A percentile compares a stretch with the other conserved stretches of the same genome.
Evolutionary conservation across 345 rosid species (phyloP).

Genomic region (Eucalyptus marginata): DNA sequence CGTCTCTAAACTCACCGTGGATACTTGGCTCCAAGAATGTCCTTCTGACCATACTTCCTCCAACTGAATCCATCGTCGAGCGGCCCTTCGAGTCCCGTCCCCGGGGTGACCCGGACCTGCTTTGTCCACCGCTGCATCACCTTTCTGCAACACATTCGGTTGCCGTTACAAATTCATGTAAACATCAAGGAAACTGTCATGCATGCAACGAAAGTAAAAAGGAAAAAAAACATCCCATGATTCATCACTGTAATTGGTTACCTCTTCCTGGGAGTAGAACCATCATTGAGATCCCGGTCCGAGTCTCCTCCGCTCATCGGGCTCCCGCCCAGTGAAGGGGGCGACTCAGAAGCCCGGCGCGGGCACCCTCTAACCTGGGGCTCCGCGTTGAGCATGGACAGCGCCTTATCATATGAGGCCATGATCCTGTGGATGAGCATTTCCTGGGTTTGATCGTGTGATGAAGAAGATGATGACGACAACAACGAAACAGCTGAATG

Average conservation of each 20-base stretch:
- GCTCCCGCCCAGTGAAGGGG: slow-evolving; percentile 33
- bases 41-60: slow-evolving; percentile 96
- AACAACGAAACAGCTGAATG: slow-evolving; percentile 18
- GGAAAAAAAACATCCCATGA: background rate
- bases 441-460: slow-evolving; percentile 30
- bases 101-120: slow-evolving; percentile 42
- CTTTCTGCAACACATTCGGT: slow-evolving; percentile 17
- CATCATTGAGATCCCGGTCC: slow-evolving; percentile 30
- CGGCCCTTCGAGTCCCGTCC: slow-evolving; percentile 31
- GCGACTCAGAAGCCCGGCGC: slow-evolving; percentile 11
- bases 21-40: slow-evolving; percentile 62
- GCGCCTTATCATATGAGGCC: slow-evolving; percentile 46
- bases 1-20: slow-evolving; percentile 35
- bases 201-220: background rate
- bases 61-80: slow-evolving; percentile 89
- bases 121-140: slow-evolving; percentile 40
- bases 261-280: slow-evolving; percentile 25
- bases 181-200: background rate
- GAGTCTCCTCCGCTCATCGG: slow-evolving; percentile 59
- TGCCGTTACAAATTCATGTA: background rate
- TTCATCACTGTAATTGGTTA: background rate
- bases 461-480: slow-evolving; percentile 39
- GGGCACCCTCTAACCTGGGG: background rate
- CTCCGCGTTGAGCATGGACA: slow-evolving; percentile 29
- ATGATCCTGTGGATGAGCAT: slow-evolving; percentile 34